Conservation (phyloP, 148 eudicot genomes). For the Vaccinium myrtillus region DNA sequence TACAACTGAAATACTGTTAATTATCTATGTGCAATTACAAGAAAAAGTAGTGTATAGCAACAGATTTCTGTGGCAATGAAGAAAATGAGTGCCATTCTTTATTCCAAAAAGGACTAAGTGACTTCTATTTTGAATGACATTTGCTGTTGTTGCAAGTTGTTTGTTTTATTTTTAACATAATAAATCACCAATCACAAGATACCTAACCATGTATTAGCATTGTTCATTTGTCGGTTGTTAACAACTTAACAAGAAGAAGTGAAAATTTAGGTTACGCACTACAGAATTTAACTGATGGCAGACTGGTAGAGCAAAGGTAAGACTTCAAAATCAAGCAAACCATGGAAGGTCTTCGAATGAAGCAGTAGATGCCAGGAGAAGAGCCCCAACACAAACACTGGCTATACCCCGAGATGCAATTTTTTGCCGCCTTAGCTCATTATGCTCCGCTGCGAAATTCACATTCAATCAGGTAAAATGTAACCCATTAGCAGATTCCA, state of each 20-base stretch:
- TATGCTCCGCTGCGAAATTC: slow-evolving; percentile 26
- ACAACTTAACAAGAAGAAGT: background rate
- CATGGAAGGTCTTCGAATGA: slow-evolving; percentile 46
- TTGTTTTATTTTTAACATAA: background rate
- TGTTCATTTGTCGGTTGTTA: background rate
- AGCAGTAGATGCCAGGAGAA: slow-evolving; percentile 51
- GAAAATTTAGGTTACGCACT: too few species aligned
- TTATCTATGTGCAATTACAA: too few species aligned
- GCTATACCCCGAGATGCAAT: slow-evolving; percentile 50
- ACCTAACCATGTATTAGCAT: background rate
- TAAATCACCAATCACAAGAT: background rate
- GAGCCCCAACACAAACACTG: slow-evolving; percentile 34
- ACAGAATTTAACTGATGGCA: background rate
- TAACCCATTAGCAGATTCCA: background rate
- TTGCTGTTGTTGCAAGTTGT: background rate
- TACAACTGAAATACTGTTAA: too few species aligned
- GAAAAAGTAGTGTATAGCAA: too few species aligned
- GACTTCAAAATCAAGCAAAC: slow-evolving; percentile 22
- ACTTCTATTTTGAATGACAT: background rate
- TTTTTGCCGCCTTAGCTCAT: slow-evolving; percentile 32
- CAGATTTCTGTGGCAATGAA: too few species aligned
- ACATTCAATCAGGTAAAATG: background rate
- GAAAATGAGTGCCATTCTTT: too few species aligned
- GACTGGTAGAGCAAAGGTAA: background rate
- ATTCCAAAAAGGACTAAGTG: too few species aligned